A percentile compares a stretch with the other conserved stretches of the same genome.
Evolutionary conservation across 2,329 filamentous ascomycete species (phyloP).

Genomic region (Polychaeton citri): DNA sequence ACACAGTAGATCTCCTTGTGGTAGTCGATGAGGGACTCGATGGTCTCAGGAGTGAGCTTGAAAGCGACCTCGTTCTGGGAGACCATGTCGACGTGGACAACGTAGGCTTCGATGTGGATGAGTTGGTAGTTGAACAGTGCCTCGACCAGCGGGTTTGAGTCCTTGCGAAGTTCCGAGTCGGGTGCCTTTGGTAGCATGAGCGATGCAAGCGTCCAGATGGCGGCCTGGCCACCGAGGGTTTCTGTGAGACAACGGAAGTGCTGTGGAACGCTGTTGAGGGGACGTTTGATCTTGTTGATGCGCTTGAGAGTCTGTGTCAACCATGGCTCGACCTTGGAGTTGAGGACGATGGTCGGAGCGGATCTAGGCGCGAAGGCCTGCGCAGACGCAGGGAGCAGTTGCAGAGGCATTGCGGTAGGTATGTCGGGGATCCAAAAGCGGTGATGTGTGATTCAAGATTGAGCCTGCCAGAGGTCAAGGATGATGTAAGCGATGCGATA

Average conservation of each 20-base stretch:
- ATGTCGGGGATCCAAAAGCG: slow-evolving; percentile 11
- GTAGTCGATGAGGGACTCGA: slow-evolving; percentile 84
- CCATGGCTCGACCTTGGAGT: slow-evolving; percentile 88
- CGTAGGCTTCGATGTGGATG: slow-evolving; percentile 88
- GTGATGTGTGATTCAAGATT: neutral
- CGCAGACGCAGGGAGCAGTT: slow-evolving; percentile 87
- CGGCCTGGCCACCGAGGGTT: slow-evolving; percentile 75
- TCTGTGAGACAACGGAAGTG: slow-evolving; percentile 93
- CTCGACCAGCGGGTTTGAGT: slow-evolving; percentile 71
- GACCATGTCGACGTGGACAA: slow-evolving; percentile 98
- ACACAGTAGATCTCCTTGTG: slow-evolving; percentile 92
- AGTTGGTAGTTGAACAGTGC: slow-evolving; percentile 87
- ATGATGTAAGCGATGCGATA: slow-evolving; percentile 11
- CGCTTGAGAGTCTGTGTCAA: slow-evolving; percentile 92
- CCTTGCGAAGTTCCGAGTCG: slow-evolving; percentile 68
- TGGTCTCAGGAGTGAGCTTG: slow-evolving; percentile 91
- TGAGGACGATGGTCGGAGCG: slow-evolving; percentile 87
- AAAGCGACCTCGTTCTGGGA: slow-evolving; percentile 93
- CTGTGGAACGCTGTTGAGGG: slow-evolving; percentile 90
- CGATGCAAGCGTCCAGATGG: slow-evolving; percentile 89
- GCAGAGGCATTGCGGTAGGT: slow-evolving; percentile 61
- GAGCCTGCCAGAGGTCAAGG: neutral
- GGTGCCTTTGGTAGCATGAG: slow-evolving; percentile 86
- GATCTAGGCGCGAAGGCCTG: slow-evolving; percentile 91
- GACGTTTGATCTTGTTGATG: slow-evolving; percentile 91